Evolutionary conservation across 768 basidiomycete species (phyloP).

Genomic region (Termitomyces sp.): DNA sequence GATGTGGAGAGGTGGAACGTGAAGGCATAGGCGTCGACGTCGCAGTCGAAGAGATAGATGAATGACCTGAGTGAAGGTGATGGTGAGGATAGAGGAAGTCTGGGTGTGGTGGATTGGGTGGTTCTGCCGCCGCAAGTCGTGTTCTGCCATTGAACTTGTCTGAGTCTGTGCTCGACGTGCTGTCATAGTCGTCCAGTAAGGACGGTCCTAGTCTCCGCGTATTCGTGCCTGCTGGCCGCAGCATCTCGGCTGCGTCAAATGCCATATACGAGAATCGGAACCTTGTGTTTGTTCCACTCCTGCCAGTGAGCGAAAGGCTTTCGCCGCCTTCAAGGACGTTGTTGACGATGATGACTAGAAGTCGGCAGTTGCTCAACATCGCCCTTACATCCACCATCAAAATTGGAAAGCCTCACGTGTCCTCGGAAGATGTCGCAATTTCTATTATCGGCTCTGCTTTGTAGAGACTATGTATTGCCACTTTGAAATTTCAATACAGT

Average conservation of each 20-base stretch:
- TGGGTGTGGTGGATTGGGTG: conserved; percentile 16
- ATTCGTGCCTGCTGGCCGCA: conserved; percentile 16
- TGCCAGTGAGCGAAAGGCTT: conserved; percentile 11
- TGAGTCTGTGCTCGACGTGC: conserved; percentile 37
- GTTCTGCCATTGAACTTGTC: conserved; percentile 22
- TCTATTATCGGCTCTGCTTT: neutral
- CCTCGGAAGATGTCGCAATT: conserved; percentile 10
- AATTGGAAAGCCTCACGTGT: conserved; percentile 8
- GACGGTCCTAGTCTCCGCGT: conserved; percentile 15
- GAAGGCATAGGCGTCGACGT: conserved; percentile 55
- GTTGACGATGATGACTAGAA: conserved; percentile 7
- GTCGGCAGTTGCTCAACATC: neutral
- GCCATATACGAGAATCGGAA: conserved; percentile 13
- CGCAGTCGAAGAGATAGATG: conserved; percentile 35
- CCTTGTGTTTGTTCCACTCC: conserved; percentile 6
- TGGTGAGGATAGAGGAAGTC: conserved; percentile 31
- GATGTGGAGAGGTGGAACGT: conserved; percentile 54
- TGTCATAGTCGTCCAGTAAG: conserved; percentile 36
- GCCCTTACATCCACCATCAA: conserved; percentile 6
- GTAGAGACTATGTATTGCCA: neutral
- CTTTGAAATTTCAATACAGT: conserved; percentile 26
- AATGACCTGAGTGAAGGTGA: conserved; percentile 27
- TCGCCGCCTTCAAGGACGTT: conserved; percentile 10
- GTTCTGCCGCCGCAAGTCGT: conserved; percentile 12
- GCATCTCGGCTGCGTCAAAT: conserved; percentile 15